These are phyloP conservation scores for Jackrogersella minutella DNA, from an alignment of 495 filamentous ascomycete genomes.

Conservation along the genomic window DNA sequence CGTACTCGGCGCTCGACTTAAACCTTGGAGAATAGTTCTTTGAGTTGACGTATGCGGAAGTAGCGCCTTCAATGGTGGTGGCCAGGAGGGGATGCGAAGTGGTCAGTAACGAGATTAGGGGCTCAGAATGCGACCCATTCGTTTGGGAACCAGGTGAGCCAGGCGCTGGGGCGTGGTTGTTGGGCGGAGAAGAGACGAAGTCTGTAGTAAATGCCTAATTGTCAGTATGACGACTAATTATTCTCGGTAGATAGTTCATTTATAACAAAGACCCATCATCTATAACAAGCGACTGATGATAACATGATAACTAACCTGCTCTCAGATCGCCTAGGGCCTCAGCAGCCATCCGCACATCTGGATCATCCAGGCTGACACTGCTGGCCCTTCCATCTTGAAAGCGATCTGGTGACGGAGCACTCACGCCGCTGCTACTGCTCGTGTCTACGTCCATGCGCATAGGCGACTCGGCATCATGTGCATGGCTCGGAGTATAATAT, in stretches of 20 bases:
- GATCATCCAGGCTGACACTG: conserved; percentile 81
- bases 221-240: conserved; percentile 47
- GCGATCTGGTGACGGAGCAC: conserved; percentile 53
- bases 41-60: conserved; percentile 79
- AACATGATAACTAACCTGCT: conserved; percentile 67
- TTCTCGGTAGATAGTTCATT: conserved; percentile 24
- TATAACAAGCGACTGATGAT: conserved; percentile 20
- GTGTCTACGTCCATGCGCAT: conserved; percentile 45
- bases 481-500: conserved; percentile 58
- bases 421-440: conserved; percentile 49
- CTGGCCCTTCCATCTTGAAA: conserved; percentile 50
- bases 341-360: conserved; percentile 79
- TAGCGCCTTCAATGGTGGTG: conserved; percentile 79
- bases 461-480: conserved; percentile 46
- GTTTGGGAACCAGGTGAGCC: conserved; percentile 38
- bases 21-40: conserved; percentile 90
- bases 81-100: conserved; percentile 80
- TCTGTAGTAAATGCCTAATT: conserved; percentile 49
- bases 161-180: conserved; percentile 51
- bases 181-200: conserved; percentile 63
- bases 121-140: conserved; percentile 63
- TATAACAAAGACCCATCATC: conserved; percentile 26
- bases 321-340: conserved; percentile 86
- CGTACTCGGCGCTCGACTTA: conserved; percentile 81
- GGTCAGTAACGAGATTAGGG: conserved; percentile 79